phyloP scores from a whole-genome alignment of 2,329 filamentous ascomycete species.

The Davidsoniella eucalypti region DNA sequence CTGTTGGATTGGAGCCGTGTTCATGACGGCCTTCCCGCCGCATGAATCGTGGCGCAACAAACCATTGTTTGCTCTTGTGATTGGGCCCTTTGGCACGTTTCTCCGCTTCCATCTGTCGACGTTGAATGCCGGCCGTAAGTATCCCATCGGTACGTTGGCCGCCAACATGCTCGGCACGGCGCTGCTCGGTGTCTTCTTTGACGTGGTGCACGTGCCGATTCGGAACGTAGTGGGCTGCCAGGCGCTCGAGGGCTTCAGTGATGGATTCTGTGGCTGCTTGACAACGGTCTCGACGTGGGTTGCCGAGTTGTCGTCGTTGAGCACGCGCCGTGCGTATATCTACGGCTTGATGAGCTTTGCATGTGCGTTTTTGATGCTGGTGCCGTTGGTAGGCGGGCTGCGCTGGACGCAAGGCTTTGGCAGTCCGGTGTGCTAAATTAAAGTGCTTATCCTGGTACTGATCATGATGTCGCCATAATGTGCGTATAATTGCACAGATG shows the following conservation, averaged over 20 bases:
- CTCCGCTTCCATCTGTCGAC: slow-evolving; percentile 57
- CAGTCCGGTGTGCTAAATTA: slow-evolving; percentile 21
- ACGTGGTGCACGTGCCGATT: slow-evolving; percentile 52
- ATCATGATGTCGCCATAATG: background rate
- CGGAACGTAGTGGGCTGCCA: slow-evolving; percentile 46
- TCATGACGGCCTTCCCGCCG: slow-evolving; percentile 58
- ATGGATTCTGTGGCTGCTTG: slow-evolving; percentile 51
- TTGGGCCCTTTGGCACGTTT: slow-evolving; percentile 67
- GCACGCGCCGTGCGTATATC: slow-evolving; percentile 41
- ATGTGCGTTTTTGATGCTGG: slow-evolving; percentile 39
- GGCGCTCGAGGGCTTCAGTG: slow-evolving; percentile 47
- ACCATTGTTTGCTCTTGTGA: slow-evolving; percentile 60
- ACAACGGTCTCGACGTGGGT: slow-evolving; percentile 56
- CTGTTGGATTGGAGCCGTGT: slow-evolving; percentile 60
- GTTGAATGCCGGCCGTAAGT: slow-evolving; percentile 53
- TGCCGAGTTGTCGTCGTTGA: slow-evolving; percentile 37
- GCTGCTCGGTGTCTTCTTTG: slow-evolving; percentile 59
- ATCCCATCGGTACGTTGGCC: slow-evolving; percentile 73
- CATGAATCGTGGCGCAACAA: slow-evolving; percentile 59
- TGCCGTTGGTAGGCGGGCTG: slow-evolving; percentile 60
- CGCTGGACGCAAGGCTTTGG: slow-evolving; percentile 49
- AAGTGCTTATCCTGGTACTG: background rate
- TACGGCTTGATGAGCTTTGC: slow-evolving; percentile 49
- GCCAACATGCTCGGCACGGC: slow-evolving; percentile 67
- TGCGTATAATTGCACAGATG: too few species aligned